Conservation (phyloP, 495 filamentous ascomycete species). For the Tetracladium setigerum region DNA sequence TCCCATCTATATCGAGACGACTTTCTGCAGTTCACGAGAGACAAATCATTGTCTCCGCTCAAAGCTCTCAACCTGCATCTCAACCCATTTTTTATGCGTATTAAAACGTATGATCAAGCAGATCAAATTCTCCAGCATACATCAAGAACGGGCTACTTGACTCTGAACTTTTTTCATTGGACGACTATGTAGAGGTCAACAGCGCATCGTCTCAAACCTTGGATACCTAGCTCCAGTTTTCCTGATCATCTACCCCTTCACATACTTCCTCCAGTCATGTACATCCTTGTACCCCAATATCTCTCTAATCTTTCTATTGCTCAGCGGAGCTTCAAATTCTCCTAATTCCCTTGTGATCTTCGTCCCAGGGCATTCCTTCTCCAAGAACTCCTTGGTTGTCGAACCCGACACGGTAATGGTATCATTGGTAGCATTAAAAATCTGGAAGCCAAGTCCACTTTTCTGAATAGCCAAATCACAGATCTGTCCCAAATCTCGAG, state of each 20-base stretch:
- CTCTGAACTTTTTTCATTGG: too few relatives aligned
- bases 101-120: too few relatives aligned
- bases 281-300: conserved; percentile 49
- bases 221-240: too few relatives aligned
- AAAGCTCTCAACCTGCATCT: too few relatives aligned
- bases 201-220: too few relatives aligned
- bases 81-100: too few relatives aligned
- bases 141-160: too few relatives aligned
- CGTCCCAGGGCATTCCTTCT: conserved; percentile 34
- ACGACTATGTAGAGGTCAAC: too few relatives aligned
- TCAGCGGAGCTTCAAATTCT: conserved; percentile 47
- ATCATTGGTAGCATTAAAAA: conserved; percentile 57
- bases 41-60: too few relatives aligned
- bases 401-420: conserved; percentile 41
- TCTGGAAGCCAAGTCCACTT: conserved; percentile 47
- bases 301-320: conserved; percentile 50
- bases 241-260: background rate
- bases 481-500: conserved; percentile 51
- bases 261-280: conserved; percentile 39
- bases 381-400: conserved; percentile 39
- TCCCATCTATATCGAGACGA: too few relatives aligned
- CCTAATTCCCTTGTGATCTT: conserved; percentile 45
- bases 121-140: too few relatives aligned
- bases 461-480: conserved; percentile 41
- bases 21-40: too few relatives aligned